These are phyloP conservation scores for Taxillus chinensis DNA, from an alignment of 164 flowering plant genomes.

Conservation along the genomic window DNA sequence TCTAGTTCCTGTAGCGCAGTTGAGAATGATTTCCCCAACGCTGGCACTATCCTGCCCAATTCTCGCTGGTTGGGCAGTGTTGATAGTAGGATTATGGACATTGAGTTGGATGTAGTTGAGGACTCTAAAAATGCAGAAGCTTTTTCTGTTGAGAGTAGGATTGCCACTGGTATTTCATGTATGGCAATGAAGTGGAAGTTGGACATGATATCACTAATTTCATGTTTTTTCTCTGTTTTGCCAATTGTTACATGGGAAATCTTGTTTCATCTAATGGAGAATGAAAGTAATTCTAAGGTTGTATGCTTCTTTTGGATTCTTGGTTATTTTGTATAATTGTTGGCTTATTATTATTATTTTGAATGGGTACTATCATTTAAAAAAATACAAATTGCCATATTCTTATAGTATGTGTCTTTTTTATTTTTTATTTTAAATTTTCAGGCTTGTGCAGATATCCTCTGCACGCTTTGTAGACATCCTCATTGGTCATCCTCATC, in stretches of 20 bases:
- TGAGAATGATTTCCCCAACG: constrained; percentile 15
- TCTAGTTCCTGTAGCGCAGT: constrained; percentile 14
- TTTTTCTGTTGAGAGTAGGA: constrained; percentile 26
- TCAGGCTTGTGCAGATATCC: constrained; percentile 47
- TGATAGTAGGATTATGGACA: constrained; percentile 48
- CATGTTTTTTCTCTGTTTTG: constrained; percentile 50
- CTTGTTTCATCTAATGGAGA: constrained; percentile 48
- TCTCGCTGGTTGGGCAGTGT: constrained; percentile 11
- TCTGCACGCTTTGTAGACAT: constrained; percentile 46
- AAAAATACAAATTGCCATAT: not conserved
- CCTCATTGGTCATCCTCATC: constrained; percentile 37
- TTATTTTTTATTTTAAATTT: not conserved
- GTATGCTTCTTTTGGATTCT: not conserved
- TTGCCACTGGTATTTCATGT: constrained; percentile 17
- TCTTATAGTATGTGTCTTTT: not conserved
- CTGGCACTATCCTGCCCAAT: constrained; percentile 16
- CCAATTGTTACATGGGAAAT: constrained; percentile 60
- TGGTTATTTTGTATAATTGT: not conserved
- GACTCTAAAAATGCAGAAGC: constrained; percentile 41
- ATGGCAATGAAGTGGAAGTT: constrained; percentile 44
- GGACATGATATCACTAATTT: constrained; percentile 55
- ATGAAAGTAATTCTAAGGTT: constrained; percentile 58
- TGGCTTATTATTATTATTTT: not conserved
- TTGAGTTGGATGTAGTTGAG: constrained; percentile 66
- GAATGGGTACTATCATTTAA: not conserved